phyloP scores from a whole-genome alignment of 768 basidiomycete species.

The Myochromella boudieri region DNA sequence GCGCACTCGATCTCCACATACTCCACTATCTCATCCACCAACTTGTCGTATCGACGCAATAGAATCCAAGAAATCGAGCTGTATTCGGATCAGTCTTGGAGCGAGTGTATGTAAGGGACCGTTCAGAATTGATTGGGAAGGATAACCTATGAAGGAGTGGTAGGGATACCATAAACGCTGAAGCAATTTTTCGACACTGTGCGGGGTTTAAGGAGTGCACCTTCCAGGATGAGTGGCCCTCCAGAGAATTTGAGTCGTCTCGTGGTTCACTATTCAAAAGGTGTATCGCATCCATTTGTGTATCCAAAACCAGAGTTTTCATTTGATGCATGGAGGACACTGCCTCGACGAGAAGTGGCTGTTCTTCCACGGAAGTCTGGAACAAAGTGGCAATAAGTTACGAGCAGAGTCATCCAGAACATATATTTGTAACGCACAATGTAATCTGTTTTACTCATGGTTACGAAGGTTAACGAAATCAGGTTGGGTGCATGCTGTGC shows the following conservation, averaged over 20 bases:
- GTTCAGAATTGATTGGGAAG: not conserved
- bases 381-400: not conserved
- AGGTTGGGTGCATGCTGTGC: not conserved
- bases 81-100: not conserved
- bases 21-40: conserved; percentile 8
- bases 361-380: not conserved
- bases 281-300: not conserved
- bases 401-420: not conserved
- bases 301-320: not conserved
- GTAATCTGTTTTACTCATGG: not conserved
- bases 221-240: not conserved
- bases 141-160: conserved; percentile 1
- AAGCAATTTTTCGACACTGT: not conserved
- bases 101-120: conserved; percentile 1
- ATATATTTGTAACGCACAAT: not conserved
- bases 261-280: not conserved
- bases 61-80: conserved; percentile 4
- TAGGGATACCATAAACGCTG: not conserved
- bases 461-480: not conserved
- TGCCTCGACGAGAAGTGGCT: not conserved
- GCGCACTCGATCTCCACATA: not conserved
- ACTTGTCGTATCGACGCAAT: not conserved
- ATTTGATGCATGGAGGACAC: not conserved
- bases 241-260: not conserved
- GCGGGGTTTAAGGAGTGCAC: not conserved